These are phyloP conservation scores for Luffa aegyptiaca DNA, from an alignment of 306 rosid species.

Conservation along the genomic window DNA sequence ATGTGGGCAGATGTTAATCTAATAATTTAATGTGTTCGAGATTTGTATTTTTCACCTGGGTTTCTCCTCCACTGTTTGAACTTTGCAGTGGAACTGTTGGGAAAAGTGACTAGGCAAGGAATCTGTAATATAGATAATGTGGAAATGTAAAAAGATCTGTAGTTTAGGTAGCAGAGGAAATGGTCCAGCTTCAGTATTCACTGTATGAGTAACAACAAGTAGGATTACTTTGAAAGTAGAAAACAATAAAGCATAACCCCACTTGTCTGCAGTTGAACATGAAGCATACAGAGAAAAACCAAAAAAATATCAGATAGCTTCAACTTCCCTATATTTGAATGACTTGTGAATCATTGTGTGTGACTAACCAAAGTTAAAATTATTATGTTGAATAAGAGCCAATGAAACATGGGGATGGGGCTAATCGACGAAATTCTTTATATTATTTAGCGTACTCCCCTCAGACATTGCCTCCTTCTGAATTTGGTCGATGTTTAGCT, in stretches of 20 bases:
- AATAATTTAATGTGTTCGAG: slow-evolving; percentile 9
- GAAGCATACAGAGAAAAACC: slow-evolving; percentile 7
- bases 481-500: background rate
- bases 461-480: background rate
- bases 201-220: background rate
- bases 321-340: slow-evolving; percentile 5
- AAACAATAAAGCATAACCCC: slow-evolving; percentile 10
- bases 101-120: slow-evolving; percentile 12
- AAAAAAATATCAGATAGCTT: slow-evolving; percentile 1
- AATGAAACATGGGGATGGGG: background rate
- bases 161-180: slow-evolving; percentile 1
- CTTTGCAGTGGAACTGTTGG: slow-evolving; percentile 9
- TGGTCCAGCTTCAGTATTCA: slow-evolving; percentile 3
- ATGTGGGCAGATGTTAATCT: slow-evolving; percentile 10
- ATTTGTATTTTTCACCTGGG: slow-evolving; percentile 8
- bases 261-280: slow-evolving; percentile 11
- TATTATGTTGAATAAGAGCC: background rate
- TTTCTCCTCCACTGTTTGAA: slow-evolving; percentile 5
- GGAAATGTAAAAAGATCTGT: slow-evolving; percentile 3
- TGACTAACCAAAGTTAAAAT: background rate
- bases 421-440: background rate
- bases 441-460: background rate
- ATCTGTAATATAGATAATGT: slow-evolving; percentile 9
- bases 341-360: background rate
- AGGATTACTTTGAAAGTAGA: slow-evolving; percentile 4